These are phyloP conservation scores for Aureoboletus auriporus DNA, from an alignment of 768 basidiomycete species.

Conservation along the genomic window DNA sequence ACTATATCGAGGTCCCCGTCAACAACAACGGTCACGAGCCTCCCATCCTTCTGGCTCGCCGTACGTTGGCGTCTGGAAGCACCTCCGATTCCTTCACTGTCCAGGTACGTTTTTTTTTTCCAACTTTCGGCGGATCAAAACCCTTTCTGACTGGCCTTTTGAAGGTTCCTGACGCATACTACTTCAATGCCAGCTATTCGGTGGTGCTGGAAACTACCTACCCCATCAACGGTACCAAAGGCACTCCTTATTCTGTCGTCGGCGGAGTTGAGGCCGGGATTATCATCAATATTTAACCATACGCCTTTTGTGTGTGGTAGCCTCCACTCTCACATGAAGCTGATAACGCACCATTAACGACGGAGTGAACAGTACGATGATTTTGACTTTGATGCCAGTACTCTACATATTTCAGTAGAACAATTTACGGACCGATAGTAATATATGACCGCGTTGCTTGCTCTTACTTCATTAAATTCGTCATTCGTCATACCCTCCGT, in stretches of 20 bases:
- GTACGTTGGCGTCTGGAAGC: conserved; percentile 6
- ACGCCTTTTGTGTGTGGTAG: background rate
- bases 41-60: conserved; percentile 26
- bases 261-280: conserved; percentile 16
- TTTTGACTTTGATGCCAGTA: background rate
- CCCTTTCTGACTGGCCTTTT: conserved; percentile 2
- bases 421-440: background rate
- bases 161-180: conserved; percentile 24
- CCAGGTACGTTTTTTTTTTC: conserved; percentile 12
- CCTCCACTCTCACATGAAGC: too few species aligned
- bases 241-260: conserved; percentile 19
- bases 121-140: too few species aligned
- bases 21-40: conserved; percentile 30
- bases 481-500: too few species aligned
- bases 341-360: too few species aligned
- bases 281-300: conserved; percentile 12
- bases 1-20: conserved; percentile 31
- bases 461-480: too few species aligned
- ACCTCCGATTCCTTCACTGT: conserved; percentile 15
- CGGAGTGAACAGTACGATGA: too few species aligned
- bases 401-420: background rate
- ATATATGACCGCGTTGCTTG: too few species aligned
- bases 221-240: conserved; percentile 16
- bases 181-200: conserved; percentile 19
- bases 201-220: conserved; percentile 24